Percentiles rank a stretch among this genome's conserved stretches.
Conservation (phyloP, 2,329 filamentous ascomycete genomes). For the Alternaria dauci region DNA sequence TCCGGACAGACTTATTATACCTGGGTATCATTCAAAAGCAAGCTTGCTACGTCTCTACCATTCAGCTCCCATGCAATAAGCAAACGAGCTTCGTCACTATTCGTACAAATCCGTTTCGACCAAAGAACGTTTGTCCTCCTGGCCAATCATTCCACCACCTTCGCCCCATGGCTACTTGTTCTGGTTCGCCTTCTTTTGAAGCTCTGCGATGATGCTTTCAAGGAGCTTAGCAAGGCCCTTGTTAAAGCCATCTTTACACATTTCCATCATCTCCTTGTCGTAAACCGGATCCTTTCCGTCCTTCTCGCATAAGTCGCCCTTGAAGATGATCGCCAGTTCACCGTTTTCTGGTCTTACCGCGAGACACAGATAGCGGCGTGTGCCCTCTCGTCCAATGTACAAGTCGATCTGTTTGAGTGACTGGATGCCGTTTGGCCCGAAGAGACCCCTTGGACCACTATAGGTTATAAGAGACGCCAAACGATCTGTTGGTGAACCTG, state of each 20-base stretch:
- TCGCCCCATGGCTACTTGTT: too few species aligned
- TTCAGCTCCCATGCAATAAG: background rate
- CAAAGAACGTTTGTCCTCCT: background rate
- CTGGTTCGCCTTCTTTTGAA: too few species aligned
- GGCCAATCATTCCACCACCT: background rate
- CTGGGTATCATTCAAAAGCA: background rate
- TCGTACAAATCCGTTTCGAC: background rate
- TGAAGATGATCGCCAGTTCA: constrained; percentile 5
- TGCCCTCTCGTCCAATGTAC: constrained; percentile 13
- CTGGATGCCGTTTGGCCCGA: constrained; percentile 15
- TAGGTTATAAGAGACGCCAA: background rate
- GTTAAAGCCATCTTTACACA: constrained; percentile 13
- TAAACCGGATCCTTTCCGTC: constrained; percentile 11
- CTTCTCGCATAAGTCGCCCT: constrained; percentile 3
- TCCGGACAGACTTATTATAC: background rate
- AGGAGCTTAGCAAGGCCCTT: background rate
- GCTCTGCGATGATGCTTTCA: background rate
- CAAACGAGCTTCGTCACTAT: background rate
- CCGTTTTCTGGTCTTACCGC: background rate
- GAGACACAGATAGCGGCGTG: constrained; percentile 16
- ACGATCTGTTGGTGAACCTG: background rate
- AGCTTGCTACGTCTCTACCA: background rate
- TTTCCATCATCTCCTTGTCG: constrained; percentile 4
- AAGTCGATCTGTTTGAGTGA: constrained; percentile 11
- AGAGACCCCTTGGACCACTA: background rate